phyloP scores from a whole-genome alignment of 345 rosid genomes.

The Turritis glabra region DNA sequence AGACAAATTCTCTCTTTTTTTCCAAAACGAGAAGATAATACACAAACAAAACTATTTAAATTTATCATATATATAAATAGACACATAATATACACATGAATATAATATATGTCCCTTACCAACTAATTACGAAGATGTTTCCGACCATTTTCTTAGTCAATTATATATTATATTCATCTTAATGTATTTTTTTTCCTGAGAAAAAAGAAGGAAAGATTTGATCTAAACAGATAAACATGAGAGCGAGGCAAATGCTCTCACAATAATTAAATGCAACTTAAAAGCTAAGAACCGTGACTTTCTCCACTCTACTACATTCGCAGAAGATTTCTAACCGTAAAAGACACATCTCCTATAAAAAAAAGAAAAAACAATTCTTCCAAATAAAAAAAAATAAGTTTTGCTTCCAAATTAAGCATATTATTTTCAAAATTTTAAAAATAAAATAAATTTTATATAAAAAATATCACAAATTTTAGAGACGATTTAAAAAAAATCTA shows the following conservation, averaged over 20 bases:
- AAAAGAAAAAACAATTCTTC: too few relatives aligned
- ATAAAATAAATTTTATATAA: too few relatives aligned
- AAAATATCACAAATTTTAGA: too few relatives aligned
- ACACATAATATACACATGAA: too few relatives aligned
- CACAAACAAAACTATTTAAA: not conserved
- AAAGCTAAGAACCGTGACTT: not conserved
- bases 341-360: constrained; percentile 1
- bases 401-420: too few relatives aligned
- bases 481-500: too few relatives aligned
- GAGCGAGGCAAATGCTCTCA: not conserved
- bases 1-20: constrained; percentile 33
- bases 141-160: constrained; percentile 31
- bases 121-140: constrained; percentile 28
- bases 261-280: constrained; percentile 5
- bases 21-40: constrained; percentile 16
- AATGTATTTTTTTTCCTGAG: constrained; percentile 5
- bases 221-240: not conserved
- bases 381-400: too few relatives aligned
- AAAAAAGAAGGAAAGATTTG: not conserved
- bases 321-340: constrained; percentile 21
- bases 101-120: not conserved
- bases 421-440: too few relatives aligned
- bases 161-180: not conserved
- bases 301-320: not conserved
- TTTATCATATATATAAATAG: too few relatives aligned